Conservation (phyloP, 495 filamentous ascomycete genomes). For the Podospora fimiseda region DNA sequence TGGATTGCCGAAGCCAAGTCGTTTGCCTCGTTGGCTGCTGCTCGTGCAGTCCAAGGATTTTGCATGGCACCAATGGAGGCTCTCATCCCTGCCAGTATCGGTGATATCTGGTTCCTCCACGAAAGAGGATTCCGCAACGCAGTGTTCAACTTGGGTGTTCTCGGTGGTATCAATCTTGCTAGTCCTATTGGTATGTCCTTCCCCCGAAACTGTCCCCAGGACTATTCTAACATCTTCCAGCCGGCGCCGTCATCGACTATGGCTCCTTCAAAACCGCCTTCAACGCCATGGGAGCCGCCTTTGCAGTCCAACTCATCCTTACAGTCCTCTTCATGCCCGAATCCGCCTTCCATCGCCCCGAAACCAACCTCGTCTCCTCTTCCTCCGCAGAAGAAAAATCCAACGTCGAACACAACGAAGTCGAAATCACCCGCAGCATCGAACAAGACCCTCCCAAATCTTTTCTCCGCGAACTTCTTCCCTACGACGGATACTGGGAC, state of each 20-base stretch:
- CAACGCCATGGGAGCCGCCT: constrained; percentile 38
- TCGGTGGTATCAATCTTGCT: constrained; percentile 36
- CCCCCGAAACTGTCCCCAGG: too few relatives aligned
- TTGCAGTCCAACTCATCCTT: constrained; percentile 30
- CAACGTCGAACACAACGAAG: background rate
- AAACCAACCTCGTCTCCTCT: background rate
- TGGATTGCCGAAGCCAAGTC: constrained; percentile 13
- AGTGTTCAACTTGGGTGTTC: constrained; percentile 17
- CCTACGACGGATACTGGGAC: constrained; percentile 34
- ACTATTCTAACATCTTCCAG: constrained; percentile 10
- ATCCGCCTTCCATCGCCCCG: constrained; percentile 30
- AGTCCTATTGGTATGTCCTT: constrained; percentile 33
- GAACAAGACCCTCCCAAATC: constrained; percentile 2
- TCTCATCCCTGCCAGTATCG: constrained; percentile 50
- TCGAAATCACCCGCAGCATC: background rate
- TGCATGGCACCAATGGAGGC: constrained; percentile 51
- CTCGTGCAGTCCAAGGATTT: constrained; percentile 26
- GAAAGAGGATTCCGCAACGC: constrained; percentile 22
- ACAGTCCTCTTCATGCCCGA: constrained; percentile 44
- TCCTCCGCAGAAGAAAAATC: background rate
- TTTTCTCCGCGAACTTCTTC: constrained; percentile 27
- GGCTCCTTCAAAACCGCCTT: constrained; percentile 28
- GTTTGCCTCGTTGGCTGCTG: constrained; percentile 21
- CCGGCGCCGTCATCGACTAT: constrained; percentile 32
- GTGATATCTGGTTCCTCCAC: constrained; percentile 40